Conservation (phyloP, 1,139 yeast genomes). For the Lodderomyces elongisporus region DNA sequence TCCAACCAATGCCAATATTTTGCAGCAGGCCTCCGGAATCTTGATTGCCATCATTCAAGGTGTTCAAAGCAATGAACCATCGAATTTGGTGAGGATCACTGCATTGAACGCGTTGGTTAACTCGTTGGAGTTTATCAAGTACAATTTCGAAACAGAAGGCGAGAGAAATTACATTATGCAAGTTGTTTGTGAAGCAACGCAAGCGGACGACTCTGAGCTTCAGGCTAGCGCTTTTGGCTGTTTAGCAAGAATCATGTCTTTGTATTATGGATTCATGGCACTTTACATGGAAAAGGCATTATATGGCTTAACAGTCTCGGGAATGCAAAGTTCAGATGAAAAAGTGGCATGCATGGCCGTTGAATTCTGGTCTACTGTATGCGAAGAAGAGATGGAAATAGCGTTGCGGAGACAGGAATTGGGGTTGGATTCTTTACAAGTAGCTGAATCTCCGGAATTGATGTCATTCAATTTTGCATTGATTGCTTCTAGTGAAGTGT, state of each 20-base stretch:
- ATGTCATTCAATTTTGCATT: constrained; percentile 70
- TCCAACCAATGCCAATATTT: constrained; percentile 73
- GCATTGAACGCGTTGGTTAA: constrained; percentile 90
- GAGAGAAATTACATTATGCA: constrained; percentile 97
- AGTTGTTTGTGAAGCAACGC: constrained; percentile 98
- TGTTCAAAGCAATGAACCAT: constrained; percentile 78
- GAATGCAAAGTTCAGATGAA: constrained; percentile 85
- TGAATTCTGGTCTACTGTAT: constrained; percentile 96
- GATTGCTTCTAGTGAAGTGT: constrained; percentile 75
- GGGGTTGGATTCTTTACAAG: constrained; percentile 23
- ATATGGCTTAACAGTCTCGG: constrained; percentile 82
- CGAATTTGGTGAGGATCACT: constrained; percentile 71
- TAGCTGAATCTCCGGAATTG: constrained; percentile 26
- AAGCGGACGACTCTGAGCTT: constrained; percentile 72
- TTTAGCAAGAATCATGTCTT: constrained; percentile 84
- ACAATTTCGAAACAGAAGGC: constrained; percentile 86
- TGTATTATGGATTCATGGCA: constrained; percentile 85
- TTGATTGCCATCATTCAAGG: constrained; percentile 96
- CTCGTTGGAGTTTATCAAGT: constrained; percentile 83
- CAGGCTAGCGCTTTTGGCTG: constrained; percentile 97
- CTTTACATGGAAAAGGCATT: constrained; percentile 97
- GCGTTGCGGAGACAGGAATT: constrained; percentile 62
- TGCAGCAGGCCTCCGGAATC: constrained; percentile 85
- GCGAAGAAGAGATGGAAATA: constrained; percentile 91
- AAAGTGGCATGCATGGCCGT: constrained; percentile 97